Percentiles rank a stretch among this genome's conserved stretches.
Conservation (phyloP, 2,329 filamentous ascomycete species). For the Ilyonectria mors-panacis region DNA sequence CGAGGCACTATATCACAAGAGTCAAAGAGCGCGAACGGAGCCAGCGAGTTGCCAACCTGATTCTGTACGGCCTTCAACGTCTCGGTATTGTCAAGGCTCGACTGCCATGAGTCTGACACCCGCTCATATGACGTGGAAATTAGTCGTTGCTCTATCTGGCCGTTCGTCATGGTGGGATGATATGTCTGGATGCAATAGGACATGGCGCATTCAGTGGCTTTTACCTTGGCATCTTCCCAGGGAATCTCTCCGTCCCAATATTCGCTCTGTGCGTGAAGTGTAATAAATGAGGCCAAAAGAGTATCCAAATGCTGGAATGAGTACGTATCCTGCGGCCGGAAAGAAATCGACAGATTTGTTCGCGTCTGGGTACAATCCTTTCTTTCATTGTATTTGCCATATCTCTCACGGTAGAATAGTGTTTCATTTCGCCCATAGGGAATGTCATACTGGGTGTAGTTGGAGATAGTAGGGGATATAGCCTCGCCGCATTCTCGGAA, state of each 20-base stretch:
- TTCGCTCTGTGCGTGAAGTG: not conserved
- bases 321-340: not conserved
- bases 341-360: not conserved
- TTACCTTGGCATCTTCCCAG: not conserved
- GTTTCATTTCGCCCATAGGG: not conserved
- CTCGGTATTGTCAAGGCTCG: not conserved
- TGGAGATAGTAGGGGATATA: not conserved
- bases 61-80: not conserved
- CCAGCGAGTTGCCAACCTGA: not conserved
- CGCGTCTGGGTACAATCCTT: not conserved
- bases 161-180: not conserved
- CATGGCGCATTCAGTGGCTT: slow-evolving; percentile 16
- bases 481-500: not conserved
- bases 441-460: not conserved
- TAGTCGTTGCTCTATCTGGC: not conserved
- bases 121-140: slow-evolving; percentile 2
- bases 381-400: not conserved
- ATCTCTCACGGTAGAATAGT: not conserved
- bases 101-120: not conserved
- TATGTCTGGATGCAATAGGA: slow-evolving; percentile 15
- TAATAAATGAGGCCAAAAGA: not conserved
- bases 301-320: not conserved
- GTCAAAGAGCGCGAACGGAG: not conserved
- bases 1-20: not conserved
- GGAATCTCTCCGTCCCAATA: not conserved